Base-by-base conservation (phyloP, 192 early-diverging fungal genomes). In the Coemansia reversa region DNA sequence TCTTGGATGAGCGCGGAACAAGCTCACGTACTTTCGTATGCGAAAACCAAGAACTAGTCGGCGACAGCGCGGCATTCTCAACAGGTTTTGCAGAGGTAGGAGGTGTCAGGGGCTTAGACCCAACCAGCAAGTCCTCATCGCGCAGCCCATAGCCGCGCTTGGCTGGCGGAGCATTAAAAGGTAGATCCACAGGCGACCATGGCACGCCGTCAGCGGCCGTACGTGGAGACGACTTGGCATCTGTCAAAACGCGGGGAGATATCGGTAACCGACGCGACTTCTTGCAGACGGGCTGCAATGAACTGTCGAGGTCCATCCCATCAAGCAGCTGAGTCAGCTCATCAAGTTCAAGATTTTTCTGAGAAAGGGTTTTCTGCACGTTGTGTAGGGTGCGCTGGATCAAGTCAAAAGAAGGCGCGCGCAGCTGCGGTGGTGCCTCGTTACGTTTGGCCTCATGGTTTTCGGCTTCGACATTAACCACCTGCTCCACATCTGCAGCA, bases 301-400 rank as follows among this genome's bases (percentile, higher is more conserved):
- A 25, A 6, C 33, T 22, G 11, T 33, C 62, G 7, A 71, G n/a
- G 0, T 57, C 58, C 52, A 80, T 60, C 18, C 29, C 48, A 8
- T 74, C 65, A 27, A 80, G 32, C 2, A 62, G 29, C n/a, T 25
- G 48, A 14, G 77, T 60, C 3, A 86, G 51, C 35, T 67, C 60
- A 24, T 83, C 77, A 5, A 86, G 75, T 55, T 78, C 83, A 45
- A 45, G 51, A 63, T 81, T 83, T 29, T 78, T 72, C 52, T 78
- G 65, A n/a, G 57, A 51, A 50, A 84, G 60, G 2, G 75, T 67
- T 30, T 63, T 30, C 50, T 62, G 62, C 49, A 79, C 71, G 45
- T 83, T 75, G 60, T 66, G 55, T 35, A 86, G 70, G 25, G 70
- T 67, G 39, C 83, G 83, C 51, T 80, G 80, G 32, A 84, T 71